phyloP scores from a whole-genome alignment of 306 rosid genomes.

The Sphenostylis stenocarpa region DNA sequence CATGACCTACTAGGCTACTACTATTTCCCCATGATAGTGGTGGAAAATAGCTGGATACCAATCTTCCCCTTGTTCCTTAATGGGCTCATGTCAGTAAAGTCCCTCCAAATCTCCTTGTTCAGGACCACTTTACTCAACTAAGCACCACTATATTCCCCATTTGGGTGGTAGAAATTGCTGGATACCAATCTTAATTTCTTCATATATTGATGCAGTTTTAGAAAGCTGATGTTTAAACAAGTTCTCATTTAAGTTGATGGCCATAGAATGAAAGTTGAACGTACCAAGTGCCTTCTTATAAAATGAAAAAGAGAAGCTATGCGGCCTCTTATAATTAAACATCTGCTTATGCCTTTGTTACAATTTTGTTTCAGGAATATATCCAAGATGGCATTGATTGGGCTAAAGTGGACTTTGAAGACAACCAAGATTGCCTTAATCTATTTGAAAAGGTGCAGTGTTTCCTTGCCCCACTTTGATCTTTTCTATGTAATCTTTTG shows the following conservation, averaged over 20 bases:
- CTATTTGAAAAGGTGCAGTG: constrained; percentile 88
- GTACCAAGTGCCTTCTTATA: not conserved
- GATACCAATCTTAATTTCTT: too few species aligned
- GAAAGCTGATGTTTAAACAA: not conserved
- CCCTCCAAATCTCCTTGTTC: not conserved
- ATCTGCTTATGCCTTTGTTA: constrained; percentile 10
- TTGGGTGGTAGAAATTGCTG: too few species aligned
- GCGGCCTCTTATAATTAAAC: not conserved
- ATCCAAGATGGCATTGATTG: constrained; percentile 98
- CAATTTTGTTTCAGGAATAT: constrained; percentile 69
- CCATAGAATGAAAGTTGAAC: not conserved
- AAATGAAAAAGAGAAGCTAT: not conserved
- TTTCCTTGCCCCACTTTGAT: constrained; percentile 4
- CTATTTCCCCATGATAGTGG: not conserved
- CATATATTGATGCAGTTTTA: not conserved
- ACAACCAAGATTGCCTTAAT: constrained; percentile 94
- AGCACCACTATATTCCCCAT: too few species aligned
- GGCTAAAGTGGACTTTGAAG: constrained; percentile 98
- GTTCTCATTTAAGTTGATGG: not conserved
- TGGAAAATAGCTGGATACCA: not conserved
- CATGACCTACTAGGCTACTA: not conserved
- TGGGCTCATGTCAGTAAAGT: not conserved
- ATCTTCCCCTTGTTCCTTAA: not conserved
- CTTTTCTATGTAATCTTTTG: not conserved
- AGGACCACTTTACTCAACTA: not conserved